Evolutionary conservation across 768 basidiomycete species (phyloP).

Genomic region (Boletus rex-veris): DNA sequence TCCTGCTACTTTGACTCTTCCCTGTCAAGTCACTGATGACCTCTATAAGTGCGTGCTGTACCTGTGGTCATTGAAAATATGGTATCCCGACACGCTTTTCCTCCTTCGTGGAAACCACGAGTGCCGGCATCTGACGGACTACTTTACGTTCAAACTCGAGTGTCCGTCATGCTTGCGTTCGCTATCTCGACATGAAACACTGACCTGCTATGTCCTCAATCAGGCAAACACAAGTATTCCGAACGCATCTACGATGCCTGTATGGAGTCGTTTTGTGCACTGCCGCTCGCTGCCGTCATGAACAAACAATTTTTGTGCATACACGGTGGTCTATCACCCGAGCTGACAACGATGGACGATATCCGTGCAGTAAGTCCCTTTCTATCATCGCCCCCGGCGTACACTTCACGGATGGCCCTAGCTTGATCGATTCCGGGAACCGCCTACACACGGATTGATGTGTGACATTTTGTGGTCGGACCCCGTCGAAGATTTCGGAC

Average conservation of each 20-base stretch:
- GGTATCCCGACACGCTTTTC: conserved; percentile 97
- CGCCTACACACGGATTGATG: conserved; percentile 96
- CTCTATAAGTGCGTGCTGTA: conserved; percentile 84
- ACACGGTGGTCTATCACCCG: conserved; percentile 94
- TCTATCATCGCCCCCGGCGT: neutral
- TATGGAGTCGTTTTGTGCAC: conserved; percentile 95
- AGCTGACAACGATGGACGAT: conserved; percentile 93
- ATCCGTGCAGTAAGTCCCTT: conserved; percentile 66
- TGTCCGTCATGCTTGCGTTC: conserved; percentile 50
- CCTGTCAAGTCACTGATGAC: neutral
- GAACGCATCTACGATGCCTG: conserved; percentile 95
- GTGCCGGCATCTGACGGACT: conserved; percentile 97
- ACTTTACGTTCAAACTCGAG: conserved; percentile 98
- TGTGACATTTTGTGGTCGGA: conserved; percentile 99
- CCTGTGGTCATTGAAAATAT: conserved; percentile 97
- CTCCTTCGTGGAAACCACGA: conserved; percentile 98
- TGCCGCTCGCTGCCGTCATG: conserved; percentile 96
- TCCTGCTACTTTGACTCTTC: neutral
- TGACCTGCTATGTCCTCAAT: neutral
- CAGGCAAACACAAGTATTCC: conserved; percentile 99
- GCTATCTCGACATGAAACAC: neutral
- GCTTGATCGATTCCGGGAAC: conserved; percentile 98
- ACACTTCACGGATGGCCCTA: conserved; percentile 28
- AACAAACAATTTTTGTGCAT: conserved; percentile 99
- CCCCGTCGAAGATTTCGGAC: conserved; percentile 95